A percentile compares a stretch with the other conserved stretches of the same genome.
phyloP scores from a whole-genome alignment of 352 stramenopile genomes.

The Phytophthora melonis region DNA sequence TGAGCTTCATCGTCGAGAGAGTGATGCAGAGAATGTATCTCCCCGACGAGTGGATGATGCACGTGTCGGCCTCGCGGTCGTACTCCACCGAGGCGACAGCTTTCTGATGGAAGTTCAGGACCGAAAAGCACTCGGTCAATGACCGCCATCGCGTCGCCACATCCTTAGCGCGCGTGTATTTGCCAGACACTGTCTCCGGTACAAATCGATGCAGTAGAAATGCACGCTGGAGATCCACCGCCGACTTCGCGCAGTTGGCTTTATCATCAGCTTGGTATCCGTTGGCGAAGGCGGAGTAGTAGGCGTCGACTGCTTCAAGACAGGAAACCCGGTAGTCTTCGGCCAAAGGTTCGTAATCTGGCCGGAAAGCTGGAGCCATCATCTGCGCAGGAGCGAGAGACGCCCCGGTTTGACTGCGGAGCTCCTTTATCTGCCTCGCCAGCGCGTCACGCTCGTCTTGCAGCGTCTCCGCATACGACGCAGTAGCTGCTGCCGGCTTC shows the following conservation, averaged over 20 bases:
- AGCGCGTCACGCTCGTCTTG: not conserved
- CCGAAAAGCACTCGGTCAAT: not conserved
- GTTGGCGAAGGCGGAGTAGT: not conserved
- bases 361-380: not conserved
- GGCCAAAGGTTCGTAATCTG: not conserved
- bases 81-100: not conserved
- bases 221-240: not conserved
- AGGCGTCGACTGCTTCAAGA: not conserved
- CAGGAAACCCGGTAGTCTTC: not conserved
- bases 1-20: not conserved
- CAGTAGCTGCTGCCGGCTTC: not conserved
- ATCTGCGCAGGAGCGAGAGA: not conserved
- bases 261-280: not conserved
- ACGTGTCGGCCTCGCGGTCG: not conserved
- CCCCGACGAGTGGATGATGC: not conserved
- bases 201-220: not conserved
- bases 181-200: not conserved
- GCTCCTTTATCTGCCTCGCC: not conserved
- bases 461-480: not conserved
- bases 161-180: not conserved
- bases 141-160: not conserved
- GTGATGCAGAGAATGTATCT: constrained; percentile 7
- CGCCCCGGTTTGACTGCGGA: not conserved
- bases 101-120: not conserved
- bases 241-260: not conserved